phyloP scores from a whole-genome alignment of 1,284 basidiomycete species.

The Cryptococcus neoformans region DNA sequence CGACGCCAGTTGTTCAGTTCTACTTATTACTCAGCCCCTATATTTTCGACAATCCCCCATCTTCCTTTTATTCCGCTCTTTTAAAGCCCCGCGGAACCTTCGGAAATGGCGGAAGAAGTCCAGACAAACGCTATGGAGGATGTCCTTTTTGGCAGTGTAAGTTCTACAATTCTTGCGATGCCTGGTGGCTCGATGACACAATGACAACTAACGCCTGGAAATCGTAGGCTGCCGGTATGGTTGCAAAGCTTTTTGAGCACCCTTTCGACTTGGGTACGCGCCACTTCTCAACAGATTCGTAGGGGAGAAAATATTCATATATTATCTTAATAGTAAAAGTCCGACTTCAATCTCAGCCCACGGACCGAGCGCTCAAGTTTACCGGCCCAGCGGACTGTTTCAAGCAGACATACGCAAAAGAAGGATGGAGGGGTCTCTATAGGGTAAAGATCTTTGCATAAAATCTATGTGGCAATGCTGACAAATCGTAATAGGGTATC shows the following conservation, averaged over 20 bases:
- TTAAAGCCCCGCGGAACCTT: no score
- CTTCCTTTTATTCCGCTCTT: no score
- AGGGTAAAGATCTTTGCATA: slow-evolving; percentile 57
- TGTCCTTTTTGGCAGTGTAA: slow-evolving; percentile 52
- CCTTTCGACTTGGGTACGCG: slow-evolving; percentile 69
- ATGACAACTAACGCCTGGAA: neutral
- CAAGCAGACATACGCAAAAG: slow-evolving; percentile 67
- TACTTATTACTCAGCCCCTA: no score
- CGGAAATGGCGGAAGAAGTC: slow-evolving; percentile 9
- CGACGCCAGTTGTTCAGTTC: no score
- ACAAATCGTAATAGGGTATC: slow-evolving; percentile 59
- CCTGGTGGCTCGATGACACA: neutral
- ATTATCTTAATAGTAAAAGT: slow-evolving; percentile 57
- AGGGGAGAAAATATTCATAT: slow-evolving; percentile 6
- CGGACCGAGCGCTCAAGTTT: slow-evolving; percentile 67
- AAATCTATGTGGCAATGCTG: neutral
- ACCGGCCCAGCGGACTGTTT: slow-evolving; percentile 78
- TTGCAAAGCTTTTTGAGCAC: slow-evolving; percentile 78
- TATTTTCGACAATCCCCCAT: no score
- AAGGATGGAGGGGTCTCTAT: slow-evolving; percentile 75
- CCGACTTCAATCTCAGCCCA: slow-evolving; percentile 75
- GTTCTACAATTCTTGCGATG: slow-evolving; percentile 16
- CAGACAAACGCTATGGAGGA: slow-evolving; percentile 45
- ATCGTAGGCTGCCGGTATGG: slow-evolving; percentile 66
- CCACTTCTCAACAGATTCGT: neutral